Evolutionary conservation across 495 filamentous ascomycete species (phyloP), one percentile per base, ranked within the genome.

Genomic region (Amniculicola lignicola): DNA sequence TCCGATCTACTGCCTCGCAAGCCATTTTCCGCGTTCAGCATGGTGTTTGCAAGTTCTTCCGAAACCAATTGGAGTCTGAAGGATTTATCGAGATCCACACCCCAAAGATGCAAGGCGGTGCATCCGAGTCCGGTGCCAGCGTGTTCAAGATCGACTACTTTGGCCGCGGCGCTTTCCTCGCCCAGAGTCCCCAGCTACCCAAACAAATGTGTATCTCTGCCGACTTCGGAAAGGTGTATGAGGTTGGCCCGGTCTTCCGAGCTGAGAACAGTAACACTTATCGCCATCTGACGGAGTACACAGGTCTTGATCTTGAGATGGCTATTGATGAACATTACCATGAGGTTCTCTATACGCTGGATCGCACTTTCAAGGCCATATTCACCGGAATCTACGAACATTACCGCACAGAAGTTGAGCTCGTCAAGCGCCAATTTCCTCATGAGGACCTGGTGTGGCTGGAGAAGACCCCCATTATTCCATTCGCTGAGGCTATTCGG

Each of bases 191-290:
- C 11, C 93, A 98, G 71, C 81, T 98, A 42, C 92, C 94, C 71
- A 96, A 98, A 76, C 93, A 98, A 64, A 89, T 94, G 78, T 85
- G 89, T 68, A 95, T 98, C 63, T 90, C 91, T 19, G 89, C 90
- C 63, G 93, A 94, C 46, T 81, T 93, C 70, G 83, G 92, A 68
- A 84, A 82, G 51, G 92, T 98, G 10, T 96, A 88, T 67, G 87
- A 90, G 66, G 85, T 94, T 51, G 89, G 88, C 0, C 87, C 89
- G 3, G 92, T 97, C 7, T 98, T 96, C 83, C 81, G 92, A 67
- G 93, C 93, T 0, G 93, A 97, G 75, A 95, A 97, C 71, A 91
- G 86, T 50, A 96, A 96, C 67, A 98, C 93, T 0, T 89, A 94
- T 65, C 79, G 93, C 46, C 93, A 98, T 71, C 86, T 96, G 83